Conservation (phyloP, 1,284 basidiomycete genomes). For the Trametes polyzona region DNA sequence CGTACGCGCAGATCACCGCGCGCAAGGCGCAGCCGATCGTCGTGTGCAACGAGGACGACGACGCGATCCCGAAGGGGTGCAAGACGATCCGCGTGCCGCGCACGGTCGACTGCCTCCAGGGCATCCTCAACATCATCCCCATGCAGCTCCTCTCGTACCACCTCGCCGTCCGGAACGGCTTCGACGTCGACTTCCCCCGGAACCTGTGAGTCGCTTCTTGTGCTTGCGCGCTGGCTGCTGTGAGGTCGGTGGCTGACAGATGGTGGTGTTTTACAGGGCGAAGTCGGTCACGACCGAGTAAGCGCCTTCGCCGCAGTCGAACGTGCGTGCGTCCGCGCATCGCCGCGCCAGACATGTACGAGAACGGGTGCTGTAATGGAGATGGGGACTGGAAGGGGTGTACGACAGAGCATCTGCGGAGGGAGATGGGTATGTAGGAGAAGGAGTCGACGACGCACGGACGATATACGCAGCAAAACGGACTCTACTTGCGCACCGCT, state of each 20-base stretch:
- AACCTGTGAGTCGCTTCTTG: constrained; percentile 71
- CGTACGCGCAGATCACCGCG: constrained; percentile 95
- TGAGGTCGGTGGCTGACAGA: constrained; percentile 7
- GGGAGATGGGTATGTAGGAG: constrained; percentile 9
- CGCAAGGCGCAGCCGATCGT: constrained; percentile 97
- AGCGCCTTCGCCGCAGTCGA: constrained; percentile 26
- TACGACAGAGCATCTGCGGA: constrained; percentile 15
- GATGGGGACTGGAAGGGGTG: not conserved
- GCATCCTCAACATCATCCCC: constrained; percentile 95
- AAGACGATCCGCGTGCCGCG: constrained; percentile 93
- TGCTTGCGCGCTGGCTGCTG: constrained; percentile 10
- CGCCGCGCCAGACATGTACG: not conserved
- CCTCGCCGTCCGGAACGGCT: constrained; percentile 93
- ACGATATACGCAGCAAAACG: constrained; percentile 25
- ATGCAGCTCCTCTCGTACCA: constrained; percentile 97
- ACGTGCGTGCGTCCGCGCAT: constrained; percentile 8
- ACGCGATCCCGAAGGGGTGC: constrained; percentile 72
- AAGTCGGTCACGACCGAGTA: constrained; percentile 87
- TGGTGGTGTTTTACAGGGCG: constrained; percentile 51
- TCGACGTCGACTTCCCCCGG: constrained; percentile 98
- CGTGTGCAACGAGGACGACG: constrained; percentile 94
- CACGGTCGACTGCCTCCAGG: constrained; percentile 96
- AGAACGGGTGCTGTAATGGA: not conserved
- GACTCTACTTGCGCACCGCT: constrained; percentile 10
- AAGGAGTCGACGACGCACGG: constrained; percentile 23